Conservation (phyloP, 2,329 filamentous ascomycete species). For the Fusarium miscanthi region DNA sequence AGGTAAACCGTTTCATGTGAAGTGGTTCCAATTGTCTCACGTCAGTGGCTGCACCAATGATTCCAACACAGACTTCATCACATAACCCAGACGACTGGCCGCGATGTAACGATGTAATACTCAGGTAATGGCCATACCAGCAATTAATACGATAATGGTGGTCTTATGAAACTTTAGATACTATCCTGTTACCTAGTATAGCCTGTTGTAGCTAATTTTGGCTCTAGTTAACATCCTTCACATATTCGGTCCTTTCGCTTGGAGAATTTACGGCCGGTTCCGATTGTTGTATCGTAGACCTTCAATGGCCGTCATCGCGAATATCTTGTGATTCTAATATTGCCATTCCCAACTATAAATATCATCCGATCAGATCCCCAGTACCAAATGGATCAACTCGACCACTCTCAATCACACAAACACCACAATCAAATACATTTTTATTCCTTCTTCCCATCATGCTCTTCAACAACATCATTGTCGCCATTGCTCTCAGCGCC, state of each 20-base stretch:
- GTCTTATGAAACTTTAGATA: background rate
- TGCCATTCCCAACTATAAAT: background rate
- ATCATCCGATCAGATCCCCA: background rate
- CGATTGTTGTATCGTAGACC: background rate
- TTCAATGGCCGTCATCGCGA: background rate
- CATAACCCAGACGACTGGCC: background rate
- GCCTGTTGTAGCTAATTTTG: background rate
- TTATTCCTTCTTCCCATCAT: background rate
- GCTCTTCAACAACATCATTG: background rate
- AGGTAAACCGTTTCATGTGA: background rate
- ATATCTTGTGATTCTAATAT: background rate
- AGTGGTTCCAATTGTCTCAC: background rate
- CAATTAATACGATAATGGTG: too few species aligned
- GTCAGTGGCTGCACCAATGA: background rate
- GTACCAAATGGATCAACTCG: background rate
- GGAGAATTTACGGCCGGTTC: background rate
- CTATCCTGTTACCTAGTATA: background rate
- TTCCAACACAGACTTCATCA: background rate
- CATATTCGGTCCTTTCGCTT: background rate
- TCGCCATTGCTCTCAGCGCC: background rate
- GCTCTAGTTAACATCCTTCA: too few species aligned
- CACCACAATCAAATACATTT: background rate
- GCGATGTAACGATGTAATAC: background rate
- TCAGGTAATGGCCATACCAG: background rate
- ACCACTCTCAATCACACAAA: background rate